Evolutionary conservation across 495 filamentous ascomycete species (phyloP).

Genomic region (Aspergillus carlsbadensis): DNA sequence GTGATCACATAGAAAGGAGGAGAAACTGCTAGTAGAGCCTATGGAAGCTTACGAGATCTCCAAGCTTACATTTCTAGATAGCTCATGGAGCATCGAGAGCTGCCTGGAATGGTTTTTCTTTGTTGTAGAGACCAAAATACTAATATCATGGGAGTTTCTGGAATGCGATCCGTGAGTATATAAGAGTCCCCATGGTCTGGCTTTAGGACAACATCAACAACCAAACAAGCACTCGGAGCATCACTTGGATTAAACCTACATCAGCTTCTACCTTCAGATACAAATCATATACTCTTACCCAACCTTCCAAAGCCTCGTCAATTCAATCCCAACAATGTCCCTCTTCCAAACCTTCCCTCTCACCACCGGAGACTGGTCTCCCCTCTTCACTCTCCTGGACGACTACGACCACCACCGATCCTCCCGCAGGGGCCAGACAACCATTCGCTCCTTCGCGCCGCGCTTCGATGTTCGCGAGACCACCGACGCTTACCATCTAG

Average conservation of each 20-base stretch:
- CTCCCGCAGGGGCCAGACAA: slow-evolving; percentile 16
- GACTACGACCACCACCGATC: slow-evolving; percentile 44
- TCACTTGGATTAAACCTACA: neutral
- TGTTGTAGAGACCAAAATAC: neutral
- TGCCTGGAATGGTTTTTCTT: slow-evolving; percentile 7
- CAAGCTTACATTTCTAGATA: neutral
- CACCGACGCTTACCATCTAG: slow-evolving; percentile 70
- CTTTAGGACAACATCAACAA: slow-evolving; percentile 5
- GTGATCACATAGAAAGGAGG: too few species aligned
- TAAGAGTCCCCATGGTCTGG: slow-evolving; percentile 5
- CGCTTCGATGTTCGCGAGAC: slow-evolving; percentile 82
- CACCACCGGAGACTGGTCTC: slow-evolving; percentile 32
- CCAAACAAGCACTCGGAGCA: neutral
- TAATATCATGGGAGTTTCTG: slow-evolving; percentile 7
- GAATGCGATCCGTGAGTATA: slow-evolving; percentile 13
- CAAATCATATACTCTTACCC: neutral
- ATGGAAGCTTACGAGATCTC: neutral
- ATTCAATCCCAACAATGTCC: slow-evolving; percentile 30
- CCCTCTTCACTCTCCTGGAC: slow-evolving; percentile 47
- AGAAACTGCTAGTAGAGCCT: too few species aligned
- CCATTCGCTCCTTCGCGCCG: slow-evolving; percentile 58
- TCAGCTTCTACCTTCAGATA: neutral
- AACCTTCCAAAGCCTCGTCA: slow-evolving; percentile 2
- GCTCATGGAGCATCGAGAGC: slow-evolving; percentile 9
- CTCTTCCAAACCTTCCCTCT: slow-evolving; percentile 34